Conservation (phyloP, 164 flowering plant species). For the Macadamia integrifolia region DNA sequence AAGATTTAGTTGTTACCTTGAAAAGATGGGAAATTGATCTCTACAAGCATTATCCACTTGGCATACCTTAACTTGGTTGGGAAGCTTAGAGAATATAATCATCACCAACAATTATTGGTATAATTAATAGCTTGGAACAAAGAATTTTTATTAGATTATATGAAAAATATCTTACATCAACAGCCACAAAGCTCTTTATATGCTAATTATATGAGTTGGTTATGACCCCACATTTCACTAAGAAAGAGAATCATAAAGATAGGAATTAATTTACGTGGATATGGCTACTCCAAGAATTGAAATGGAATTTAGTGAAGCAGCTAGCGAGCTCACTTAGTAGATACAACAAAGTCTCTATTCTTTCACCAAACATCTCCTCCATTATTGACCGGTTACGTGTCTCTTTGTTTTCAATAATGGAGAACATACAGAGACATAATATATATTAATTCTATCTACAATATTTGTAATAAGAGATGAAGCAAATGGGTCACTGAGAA, state of each 20-base stretch:
- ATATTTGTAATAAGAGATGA: too few relatives aligned
- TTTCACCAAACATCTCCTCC: neutral
- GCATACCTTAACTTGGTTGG: constrained; percentile 10
- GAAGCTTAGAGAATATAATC: neutral
- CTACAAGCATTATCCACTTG: constrained; percentile 19
- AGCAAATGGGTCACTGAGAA: too few relatives aligned
- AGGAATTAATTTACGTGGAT: too few relatives aligned
- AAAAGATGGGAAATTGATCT: constrained; percentile 25
- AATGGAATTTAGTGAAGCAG: neutral
- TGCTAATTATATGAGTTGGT: too few relatives aligned
- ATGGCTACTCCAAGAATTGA: too few relatives aligned
- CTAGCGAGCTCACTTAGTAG: neutral
- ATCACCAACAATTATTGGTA: neutral
- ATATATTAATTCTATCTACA: too few relatives aligned
- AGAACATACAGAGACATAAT: neutral
- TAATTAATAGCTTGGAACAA: too few relatives aligned
- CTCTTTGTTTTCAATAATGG: neutral
- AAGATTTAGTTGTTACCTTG: constrained; percentile 33
- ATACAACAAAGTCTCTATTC: neutral
- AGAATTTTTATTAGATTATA: too few relatives aligned
- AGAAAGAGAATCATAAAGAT: too few relatives aligned
- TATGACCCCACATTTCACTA: too few relatives aligned
- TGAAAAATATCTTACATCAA: too few relatives aligned
- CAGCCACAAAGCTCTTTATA: too few relatives aligned
- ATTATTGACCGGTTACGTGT: neutral